Conservation (phyloP, 805 yeast species). For the Kuraishia piskuri region DNA sequence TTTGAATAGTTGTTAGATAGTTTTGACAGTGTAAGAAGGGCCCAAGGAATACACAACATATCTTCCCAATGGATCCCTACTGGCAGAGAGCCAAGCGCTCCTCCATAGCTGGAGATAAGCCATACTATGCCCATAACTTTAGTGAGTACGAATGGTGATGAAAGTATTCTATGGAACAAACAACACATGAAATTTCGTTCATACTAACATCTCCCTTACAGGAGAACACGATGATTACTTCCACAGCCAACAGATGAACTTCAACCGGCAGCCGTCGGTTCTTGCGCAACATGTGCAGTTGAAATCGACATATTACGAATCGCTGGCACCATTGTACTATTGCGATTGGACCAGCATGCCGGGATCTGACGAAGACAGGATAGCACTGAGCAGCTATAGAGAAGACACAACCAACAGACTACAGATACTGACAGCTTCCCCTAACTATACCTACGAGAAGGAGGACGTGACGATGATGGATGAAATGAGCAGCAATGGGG, state of each 20-base stretch:
- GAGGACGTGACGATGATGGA: slow-evolving; percentile 7
- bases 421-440: slow-evolving; percentile 35
- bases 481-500: slow-evolving; percentile 20
- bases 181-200: neutral
- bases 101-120: slow-evolving; percentile 20
- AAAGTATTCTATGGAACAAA: too few species aligned
- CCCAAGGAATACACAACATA: slow-evolving; percentile 2
- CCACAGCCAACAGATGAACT: neutral
- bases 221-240: neutral
- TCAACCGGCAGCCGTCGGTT: neutral
- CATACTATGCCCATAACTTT: slow-evolving; percentile 11
- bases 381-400: slow-evolving; percentile 70
- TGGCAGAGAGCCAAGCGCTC: slow-evolving; percentile 14
- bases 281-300: neutral
- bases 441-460: slow-evolving; percentile 7
- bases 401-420: slow-evolving; percentile 70
- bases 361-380: slow-evolving; percentile 29
- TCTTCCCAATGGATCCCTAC: slow-evolving; percentile 5
- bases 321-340: slow-evolving; percentile 40
- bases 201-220: neutral
- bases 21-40: too few species aligned
- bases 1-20: too few species aligned
- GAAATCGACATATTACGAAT: slow-evolving; percentile 34
- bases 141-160: neutral
- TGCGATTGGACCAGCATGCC: slow-evolving; percentile 41